These are phyloP conservation scores for Zanthoxylum bungeanum DNA, from an alignment of 345 rosid genomes.

Conservation along the genomic window DNA sequence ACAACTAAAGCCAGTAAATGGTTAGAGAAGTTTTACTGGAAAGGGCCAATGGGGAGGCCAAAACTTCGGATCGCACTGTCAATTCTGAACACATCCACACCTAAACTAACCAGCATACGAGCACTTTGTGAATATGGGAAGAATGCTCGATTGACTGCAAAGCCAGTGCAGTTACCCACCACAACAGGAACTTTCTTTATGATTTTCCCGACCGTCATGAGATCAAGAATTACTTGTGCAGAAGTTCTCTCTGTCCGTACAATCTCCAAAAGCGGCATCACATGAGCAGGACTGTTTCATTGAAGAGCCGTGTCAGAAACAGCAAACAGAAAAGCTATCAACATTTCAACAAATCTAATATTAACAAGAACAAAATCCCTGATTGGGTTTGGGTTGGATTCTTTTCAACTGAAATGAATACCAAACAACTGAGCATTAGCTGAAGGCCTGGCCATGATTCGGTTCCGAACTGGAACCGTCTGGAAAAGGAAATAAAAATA, in stretches of 20 bases:
- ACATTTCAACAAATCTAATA: not conserved
- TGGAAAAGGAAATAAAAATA: too few relatives aligned
- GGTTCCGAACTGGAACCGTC: too few relatives aligned
- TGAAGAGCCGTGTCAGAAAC: constrained; percentile 17
- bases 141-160: constrained; percentile 91
- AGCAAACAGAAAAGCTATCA: not conserved
- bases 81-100: constrained; percentile 88
- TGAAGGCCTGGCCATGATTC: too few relatives aligned
- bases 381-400: too few relatives aligned
- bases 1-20: not conserved
- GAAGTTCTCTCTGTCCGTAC: constrained; percentile 81
- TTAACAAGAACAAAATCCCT: not conserved
- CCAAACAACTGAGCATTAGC: too few relatives aligned
- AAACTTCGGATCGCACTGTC: constrained; percentile 72
- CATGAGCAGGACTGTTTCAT: constrained; percentile 86
- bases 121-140: constrained; percentile 82
- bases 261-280: constrained; percentile 96
- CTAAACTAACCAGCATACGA: constrained; percentile 64
- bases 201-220: constrained; percentile 74
- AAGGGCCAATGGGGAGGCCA: constrained; percentile 95
- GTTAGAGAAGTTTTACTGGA: constrained; percentile 61
- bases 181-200: constrained; percentile 96
- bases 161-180: constrained; percentile 93
- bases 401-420: not conserved
- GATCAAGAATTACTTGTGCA: constrained; percentile 86